phyloP scores from a whole-genome alignment of 768 basidiomycete genomes.

The Boletus barrowsii region DNA sequence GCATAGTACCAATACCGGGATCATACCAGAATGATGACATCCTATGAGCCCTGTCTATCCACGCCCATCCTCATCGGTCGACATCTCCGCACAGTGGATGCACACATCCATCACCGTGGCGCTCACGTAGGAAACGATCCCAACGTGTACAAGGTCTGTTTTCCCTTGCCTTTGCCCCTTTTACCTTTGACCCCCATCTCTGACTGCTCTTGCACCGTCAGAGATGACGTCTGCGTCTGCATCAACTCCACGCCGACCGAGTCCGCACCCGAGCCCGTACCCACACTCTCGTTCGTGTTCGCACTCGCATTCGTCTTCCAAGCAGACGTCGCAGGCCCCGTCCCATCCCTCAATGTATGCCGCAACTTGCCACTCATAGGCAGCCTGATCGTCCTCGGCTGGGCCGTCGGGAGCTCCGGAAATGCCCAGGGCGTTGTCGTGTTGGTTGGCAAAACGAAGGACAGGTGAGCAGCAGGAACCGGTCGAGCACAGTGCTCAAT shows the following conservation, averaged over 20 bases:
- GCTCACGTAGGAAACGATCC: constrained; percentile 46
- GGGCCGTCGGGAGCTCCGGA: constrained; percentile 61
- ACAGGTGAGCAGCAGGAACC: constrained; percentile 32
- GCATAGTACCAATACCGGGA: too few relatives aligned
- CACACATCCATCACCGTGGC: too few relatives aligned
- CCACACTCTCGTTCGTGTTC: not conserved
- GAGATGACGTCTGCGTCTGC: not conserved
- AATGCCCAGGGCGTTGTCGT: constrained; percentile 73
- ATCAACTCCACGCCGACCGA: too few relatives aligned
- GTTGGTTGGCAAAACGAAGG: constrained; percentile 22
- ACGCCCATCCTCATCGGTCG: too few relatives aligned
- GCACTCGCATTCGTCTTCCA: constrained; percentile 24
- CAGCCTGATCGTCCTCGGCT: constrained; percentile 38
- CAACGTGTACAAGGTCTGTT: constrained; percentile 77
- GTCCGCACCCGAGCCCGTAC: too few relatives aligned
- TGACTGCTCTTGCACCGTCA: not conserved
- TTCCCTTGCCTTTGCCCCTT: constrained; percentile 80
- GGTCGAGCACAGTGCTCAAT: constrained; percentile 43
- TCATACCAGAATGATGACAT: too few relatives aligned
- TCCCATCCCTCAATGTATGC: constrained; percentile 47
- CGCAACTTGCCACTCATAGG: constrained; percentile 60
- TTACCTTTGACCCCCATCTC: constrained; percentile 46
- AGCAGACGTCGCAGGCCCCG: constrained; percentile 27
- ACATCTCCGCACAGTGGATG: too few relatives aligned
- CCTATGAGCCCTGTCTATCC: too few relatives aligned